Evolutionary conservation across 2,329 filamentous ascomycete species (phyloP), one percentile per base, ranked within the genome.

Genomic region (Thermoascus crustaceus): DNA sequence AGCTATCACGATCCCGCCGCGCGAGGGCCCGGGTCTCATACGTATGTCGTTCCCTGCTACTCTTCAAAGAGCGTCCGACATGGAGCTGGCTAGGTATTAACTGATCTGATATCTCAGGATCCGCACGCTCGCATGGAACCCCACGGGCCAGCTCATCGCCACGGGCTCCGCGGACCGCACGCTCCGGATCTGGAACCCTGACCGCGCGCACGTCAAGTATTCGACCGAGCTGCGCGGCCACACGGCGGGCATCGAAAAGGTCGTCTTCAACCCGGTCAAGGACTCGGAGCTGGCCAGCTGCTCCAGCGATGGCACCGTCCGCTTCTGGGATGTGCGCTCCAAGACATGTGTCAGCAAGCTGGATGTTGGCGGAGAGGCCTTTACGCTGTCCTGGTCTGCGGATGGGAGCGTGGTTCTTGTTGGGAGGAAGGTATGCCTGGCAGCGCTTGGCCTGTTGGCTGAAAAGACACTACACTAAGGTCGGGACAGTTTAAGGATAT

Each of bases 121-220:
- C 38, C 78, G 84, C 25, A 81, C 82, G 2, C 80, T 96, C 46
- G 80, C 84, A 24, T 96, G 89, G 89, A 94, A 89, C 46, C 85
- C 88, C 0, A 69, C 85, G 0, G 87, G 89, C 21, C 82, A 77
- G 6, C 69, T 91, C 40, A 78, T 96, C 41, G 89, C 89, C 1
- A 93, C 88, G 0, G 87, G 86, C 2, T 83, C 85, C 2, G 85
- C 89, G 6, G 83, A 96, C 62, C 88, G 89, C 35, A 80, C 80
- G 0, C 70, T 98, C 29, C 81, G 87, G n/a, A 78, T 98, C 46
- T 98, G 91, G 89, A 94, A 98, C 44, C 67, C 67, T 1, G 67
- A 71, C 38, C 61, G 66, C 35, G 60, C 67, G 11, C 53, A 59
- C 41, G 57, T 61, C 17, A 60, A 61, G 47, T 65, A 68, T 44